Percentiles rank a stretch among this genome's conserved stretches.
Conservation (phyloP, 108 stramenopile genomes). For the Mediolabrus comicus region DNA sequence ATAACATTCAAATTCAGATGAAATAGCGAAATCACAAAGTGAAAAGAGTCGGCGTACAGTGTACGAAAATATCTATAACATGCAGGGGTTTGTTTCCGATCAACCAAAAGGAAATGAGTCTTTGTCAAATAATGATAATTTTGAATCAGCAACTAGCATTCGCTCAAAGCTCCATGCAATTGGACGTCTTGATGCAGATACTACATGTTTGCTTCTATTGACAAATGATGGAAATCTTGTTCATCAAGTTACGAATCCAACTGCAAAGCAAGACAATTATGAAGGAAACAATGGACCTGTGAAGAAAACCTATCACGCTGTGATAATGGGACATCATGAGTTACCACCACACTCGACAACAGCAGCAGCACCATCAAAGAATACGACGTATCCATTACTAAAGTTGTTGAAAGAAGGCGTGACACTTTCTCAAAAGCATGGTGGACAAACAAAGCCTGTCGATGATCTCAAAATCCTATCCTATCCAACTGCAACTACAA, state of each 20-base stretch:
- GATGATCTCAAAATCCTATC: slow-evolving; percentile 43
- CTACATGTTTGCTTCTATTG: slow-evolving; percentile 62
- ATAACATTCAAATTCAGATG: slow-evolving; percentile 62
- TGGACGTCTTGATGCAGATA: slow-evolving; percentile 70
- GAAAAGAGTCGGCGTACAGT: slow-evolving; percentile 38
- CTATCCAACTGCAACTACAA: slow-evolving; percentile 60
- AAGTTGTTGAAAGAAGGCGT: slow-evolving; percentile 44
- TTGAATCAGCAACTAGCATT: slow-evolving; percentile 54
- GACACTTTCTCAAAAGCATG: slow-evolving; percentile 57
- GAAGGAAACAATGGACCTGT: slow-evolving; percentile 1
- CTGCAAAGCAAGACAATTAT: slow-evolving; percentile 14
- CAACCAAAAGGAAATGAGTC: background rate
- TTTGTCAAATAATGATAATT: slow-evolving; percentile 7
- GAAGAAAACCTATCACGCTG: slow-evolving; percentile 62
- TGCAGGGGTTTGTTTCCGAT: slow-evolving; percentile 43
- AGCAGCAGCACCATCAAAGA: slow-evolving; percentile 2
- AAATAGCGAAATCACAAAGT: slow-evolving; percentile 2
- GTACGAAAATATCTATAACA: slow-evolving; percentile 54
- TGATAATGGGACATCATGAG: slow-evolving; percentile 67
- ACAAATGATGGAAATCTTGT: slow-evolving; percentile 75
- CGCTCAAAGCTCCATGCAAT: slow-evolving; percentile 66
- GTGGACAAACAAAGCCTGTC: slow-evolving; percentile 54
- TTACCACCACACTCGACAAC: slow-evolving; percentile 8
- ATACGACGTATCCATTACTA: slow-evolving; percentile 4
- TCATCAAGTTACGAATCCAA: slow-evolving; percentile 66